Conservation (phyloP, 2,329 filamentous ascomycete genomes). For the Aspergillaceae sp. region DNA sequence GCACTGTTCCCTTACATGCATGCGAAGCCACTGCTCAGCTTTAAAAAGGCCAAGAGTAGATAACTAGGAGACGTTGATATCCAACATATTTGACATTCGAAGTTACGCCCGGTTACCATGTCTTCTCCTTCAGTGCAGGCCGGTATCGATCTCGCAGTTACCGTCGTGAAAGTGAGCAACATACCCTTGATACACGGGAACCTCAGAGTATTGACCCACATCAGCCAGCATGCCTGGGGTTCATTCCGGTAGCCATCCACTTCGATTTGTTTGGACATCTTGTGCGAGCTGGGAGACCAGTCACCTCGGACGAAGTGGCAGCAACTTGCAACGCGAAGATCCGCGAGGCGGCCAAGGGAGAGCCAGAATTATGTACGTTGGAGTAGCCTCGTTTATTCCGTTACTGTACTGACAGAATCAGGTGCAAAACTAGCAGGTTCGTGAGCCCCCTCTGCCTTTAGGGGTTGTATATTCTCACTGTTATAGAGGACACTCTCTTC, state of each 20-base stretch:
- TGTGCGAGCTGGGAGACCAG: neutral
- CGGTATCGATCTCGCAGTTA: neutral
- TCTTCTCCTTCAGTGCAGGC: too few relatives aligned
- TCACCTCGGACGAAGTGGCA: neutral
- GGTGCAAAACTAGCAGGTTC: neutral
- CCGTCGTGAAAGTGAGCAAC: neutral
- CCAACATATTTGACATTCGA: too few relatives aligned
- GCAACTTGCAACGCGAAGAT: neutral
- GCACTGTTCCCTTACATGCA: too few relatives aligned
- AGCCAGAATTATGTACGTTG: neutral
- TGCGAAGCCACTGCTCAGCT: too few relatives aligned
- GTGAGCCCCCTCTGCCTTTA: neutral
- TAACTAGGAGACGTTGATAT: too few relatives aligned
- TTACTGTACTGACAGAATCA: neutral
- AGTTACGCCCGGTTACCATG: too few relatives aligned
- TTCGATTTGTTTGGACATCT: neutral
- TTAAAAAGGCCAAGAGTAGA: too few relatives aligned
- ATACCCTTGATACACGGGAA: neutral
- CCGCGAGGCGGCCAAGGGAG: neutral
- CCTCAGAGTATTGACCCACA: neutral
- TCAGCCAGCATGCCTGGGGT: neutral
- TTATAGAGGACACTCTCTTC: conserved; percentile 29
- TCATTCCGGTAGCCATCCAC: neutral
- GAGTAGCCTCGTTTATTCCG: neutral
- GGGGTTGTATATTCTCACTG: neutral